Evolutionary conservation across 2,329 filamentous ascomycete species (phyloP), one percentile per base, ranked within the genome.

Genomic region (Paramyrothecium sp.): DNA sequence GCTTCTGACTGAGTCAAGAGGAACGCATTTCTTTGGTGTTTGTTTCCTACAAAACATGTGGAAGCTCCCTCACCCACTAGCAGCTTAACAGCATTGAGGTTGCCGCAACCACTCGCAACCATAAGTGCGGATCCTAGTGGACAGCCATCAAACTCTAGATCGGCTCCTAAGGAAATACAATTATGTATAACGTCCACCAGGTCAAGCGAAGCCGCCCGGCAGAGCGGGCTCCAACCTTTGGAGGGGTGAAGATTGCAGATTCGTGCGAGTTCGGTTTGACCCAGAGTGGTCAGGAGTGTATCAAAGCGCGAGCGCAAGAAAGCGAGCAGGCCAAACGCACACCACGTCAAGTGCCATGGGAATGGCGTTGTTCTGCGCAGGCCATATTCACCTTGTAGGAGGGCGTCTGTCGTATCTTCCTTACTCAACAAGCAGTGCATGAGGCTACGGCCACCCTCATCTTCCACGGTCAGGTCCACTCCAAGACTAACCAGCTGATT

Each of bases 1-100:
- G 75, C 65, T 79, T 73, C 44, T 78, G 61, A 64, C 80, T 78
- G 61, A 77, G 79, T 71, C 72, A 78, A 21, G 73, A 71, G 13
- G 72, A 49, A 16, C 3, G 47, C 26, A 16, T 50, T 44, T 13
- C n/a, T 52, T 2, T 2, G 19, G 7, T 34, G 34, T 1, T 12
- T 46, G 12, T 11, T 49, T 2, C 53, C 53, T 1, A 12, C 17
- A n/a, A 41, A 49, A 11, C 7, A 47, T 2, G 47, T 30, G 8
- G 48, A 17, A 20, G 58, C 61, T 2, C 56, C 49, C 2, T 30
- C 21, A 2, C 41, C 48, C 3, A 41, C 47, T 1, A 63, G 44
- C 1, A 51, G 8, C 10, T 55, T 55, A 12, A 60, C 44, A 3
- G 54, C 54, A 5, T 53, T 44, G 1, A 63, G 30, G 0, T 48